Conservation (phyloP, 495 filamentous ascomycete species). For the Lepidopterella palustris region DNA sequence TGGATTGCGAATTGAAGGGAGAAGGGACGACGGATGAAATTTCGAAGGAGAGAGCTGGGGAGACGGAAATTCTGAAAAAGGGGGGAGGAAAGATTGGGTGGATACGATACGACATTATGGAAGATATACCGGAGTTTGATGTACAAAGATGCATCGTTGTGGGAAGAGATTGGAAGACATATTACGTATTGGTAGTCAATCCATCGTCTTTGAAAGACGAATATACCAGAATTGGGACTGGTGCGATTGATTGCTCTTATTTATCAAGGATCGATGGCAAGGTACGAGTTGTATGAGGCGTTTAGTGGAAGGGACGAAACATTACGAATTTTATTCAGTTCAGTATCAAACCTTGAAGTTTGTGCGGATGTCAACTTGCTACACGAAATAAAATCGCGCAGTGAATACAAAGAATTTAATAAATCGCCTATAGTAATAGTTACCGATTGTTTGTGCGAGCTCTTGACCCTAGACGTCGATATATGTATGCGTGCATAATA, state of each 20-base stretch:
- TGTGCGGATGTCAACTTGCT: too few species aligned
- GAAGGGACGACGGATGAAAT: background rate
- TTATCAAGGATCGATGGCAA: background rate
- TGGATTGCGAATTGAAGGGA: background rate
- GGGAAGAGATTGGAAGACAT: background rate
- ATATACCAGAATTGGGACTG: background rate
- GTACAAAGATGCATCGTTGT: background rate
- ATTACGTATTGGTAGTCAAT: background rate
- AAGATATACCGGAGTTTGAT: background rate
- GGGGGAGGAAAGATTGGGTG: background rate
- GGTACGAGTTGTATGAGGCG: background rate
- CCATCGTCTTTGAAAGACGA: background rate
- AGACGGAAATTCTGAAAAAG: background rate
- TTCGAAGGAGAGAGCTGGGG: background rate
- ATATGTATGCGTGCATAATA: too few species aligned
- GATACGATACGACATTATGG: background rate
- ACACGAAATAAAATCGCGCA: too few species aligned
- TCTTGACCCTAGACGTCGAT: too few species aligned
- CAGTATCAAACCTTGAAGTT: too few species aligned
- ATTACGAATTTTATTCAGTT: too few species aligned
- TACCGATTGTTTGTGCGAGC: too few species aligned
- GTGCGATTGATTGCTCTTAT: background rate
- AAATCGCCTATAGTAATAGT: too few species aligned
- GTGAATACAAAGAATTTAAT: too few species aligned
- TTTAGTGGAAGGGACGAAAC: too few species aligned